phyloP scores from a whole-genome alignment of 176 grass and related monocot genomes.

The Thalia dealbata region DNA sequence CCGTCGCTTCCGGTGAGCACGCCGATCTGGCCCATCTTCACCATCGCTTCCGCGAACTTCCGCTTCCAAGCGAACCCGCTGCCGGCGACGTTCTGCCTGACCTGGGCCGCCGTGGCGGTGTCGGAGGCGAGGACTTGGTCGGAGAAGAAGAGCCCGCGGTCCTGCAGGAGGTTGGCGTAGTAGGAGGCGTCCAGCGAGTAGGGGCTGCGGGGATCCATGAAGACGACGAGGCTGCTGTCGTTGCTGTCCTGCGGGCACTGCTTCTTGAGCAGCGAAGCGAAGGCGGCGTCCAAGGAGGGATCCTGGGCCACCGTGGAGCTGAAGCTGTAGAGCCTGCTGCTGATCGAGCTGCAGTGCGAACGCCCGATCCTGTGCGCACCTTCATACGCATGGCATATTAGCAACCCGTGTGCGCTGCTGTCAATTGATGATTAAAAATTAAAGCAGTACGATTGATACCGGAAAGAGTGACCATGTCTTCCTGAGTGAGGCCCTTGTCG shows the following conservation, averaged over 20 bases:
- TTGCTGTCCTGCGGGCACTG: slow-evolving; percentile 24
- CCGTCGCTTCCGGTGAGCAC: slow-evolving; percentile 44
- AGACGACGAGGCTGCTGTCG: slow-evolving; percentile 14
- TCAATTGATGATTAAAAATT: no score
- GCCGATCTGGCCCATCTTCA: slow-evolving; percentile 39
- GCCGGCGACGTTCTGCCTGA: slow-evolving; percentile 32
- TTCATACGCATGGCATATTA: slow-evolving; percentile 3
- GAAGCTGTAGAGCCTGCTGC: slow-evolving; percentile 29
- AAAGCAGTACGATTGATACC: no score
- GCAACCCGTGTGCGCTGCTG: no score
- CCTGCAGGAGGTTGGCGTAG: slow-evolving; percentile 26
- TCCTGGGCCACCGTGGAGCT: slow-evolving; percentile 28
- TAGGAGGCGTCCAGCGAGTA: slow-evolving; percentile 31
- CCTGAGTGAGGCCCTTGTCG: slow-evolving; percentile 28
- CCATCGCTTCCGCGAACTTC: slow-evolving; percentile 47
- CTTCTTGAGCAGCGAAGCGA: slow-evolving; percentile 21
- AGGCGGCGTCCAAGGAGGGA: slow-evolving; percentile 24
- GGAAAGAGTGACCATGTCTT: slow-evolving; percentile 40
- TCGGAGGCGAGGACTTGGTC: slow-evolving; percentile 39
- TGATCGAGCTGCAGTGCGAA: slow-evolving; percentile 51
- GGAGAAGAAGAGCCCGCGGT: slow-evolving; percentile 45
- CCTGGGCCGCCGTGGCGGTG: slow-evolving; percentile 30
- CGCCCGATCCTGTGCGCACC: slow-evolving; percentile 46
- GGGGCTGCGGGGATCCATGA: slow-evolving; percentile 40
- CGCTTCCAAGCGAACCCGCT: slow-evolving; percentile 23